Evolutionary conservation across 78 protist genomes (phyloP).

Genomic region (slime mould (Dictyostelium discoideum)): dicty_2.7 NC_007091.3:4542001-4542500

Average conservation of each 20-base stretch:
- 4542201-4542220: constrained; percentile 36
- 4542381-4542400: neutral
- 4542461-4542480: neutral
- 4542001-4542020: neutral
- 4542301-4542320: neutral
- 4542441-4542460: neutral
- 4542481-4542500: neutral
- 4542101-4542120: constrained; percentile 12
- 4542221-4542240: constrained; percentile 12
- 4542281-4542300: neutral
- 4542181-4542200: neutral
- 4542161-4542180: neutral
- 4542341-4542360: neutral
- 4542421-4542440: constrained; percentile 27
- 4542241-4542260: neutral
- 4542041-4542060: neutral
- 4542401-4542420: neutral
- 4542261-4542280: neutral
- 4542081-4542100: neutral
- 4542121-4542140: neutral
- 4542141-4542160: neutral
- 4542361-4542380: constrained; percentile 2
- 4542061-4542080: neutral
- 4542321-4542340: neutral
- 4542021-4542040: neutral